Evolutionary conservation across 2,329 filamentous ascomycete genomes (phyloP).

Genomic region (Nectriaceae sp.): DNA sequence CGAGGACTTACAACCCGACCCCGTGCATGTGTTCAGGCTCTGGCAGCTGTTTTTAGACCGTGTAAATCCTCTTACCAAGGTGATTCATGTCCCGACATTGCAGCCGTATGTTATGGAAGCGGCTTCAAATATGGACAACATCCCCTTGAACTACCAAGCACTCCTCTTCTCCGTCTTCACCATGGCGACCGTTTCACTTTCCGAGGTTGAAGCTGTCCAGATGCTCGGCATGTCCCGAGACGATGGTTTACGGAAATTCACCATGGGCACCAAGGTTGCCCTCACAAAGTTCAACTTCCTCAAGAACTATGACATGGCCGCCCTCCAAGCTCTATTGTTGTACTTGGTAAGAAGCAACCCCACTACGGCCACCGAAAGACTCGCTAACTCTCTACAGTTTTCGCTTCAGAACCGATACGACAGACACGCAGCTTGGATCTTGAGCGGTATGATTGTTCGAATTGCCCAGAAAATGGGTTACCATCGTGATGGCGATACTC

Average conservation of each 20-base stretch:
- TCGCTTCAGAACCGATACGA: constrained; percentile 61
- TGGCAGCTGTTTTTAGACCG: constrained; percentile 77
- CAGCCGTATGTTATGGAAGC: constrained; percentile 67
- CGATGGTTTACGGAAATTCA: constrained; percentile 53
- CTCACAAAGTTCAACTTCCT: constrained; percentile 58
- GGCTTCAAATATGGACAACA: constrained; percentile 52
- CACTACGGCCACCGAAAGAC: neutral
- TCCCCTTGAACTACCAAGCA: constrained; percentile 61
- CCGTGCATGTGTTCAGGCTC: constrained; percentile 66
- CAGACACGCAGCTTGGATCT: constrained; percentile 59
- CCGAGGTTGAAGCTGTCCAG: constrained; percentile 55
- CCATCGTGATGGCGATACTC: constrained; percentile 59
- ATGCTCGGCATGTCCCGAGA: constrained; percentile 52
- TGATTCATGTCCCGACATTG: constrained; percentile 70
- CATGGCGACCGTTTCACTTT: constrained; percentile 58
- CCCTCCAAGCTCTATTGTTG: constrained; percentile 60
- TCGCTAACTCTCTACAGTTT: constrained; percentile 39
- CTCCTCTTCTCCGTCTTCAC: constrained; percentile 67
- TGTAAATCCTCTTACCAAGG: constrained; percentile 73
- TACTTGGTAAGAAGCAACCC: constrained; percentile 48
- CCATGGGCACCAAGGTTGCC: constrained; percentile 51
- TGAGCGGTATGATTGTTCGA: constrained; percentile 62
- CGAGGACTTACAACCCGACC: constrained; percentile 62
- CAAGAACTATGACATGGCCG: constrained; percentile 57
- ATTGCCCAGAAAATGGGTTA: constrained; percentile 70